These are phyloP conservation scores for Anacardium occidentale DNA, from an alignment of 345 rosid genomes.

Conservation along the genomic window DNA sequence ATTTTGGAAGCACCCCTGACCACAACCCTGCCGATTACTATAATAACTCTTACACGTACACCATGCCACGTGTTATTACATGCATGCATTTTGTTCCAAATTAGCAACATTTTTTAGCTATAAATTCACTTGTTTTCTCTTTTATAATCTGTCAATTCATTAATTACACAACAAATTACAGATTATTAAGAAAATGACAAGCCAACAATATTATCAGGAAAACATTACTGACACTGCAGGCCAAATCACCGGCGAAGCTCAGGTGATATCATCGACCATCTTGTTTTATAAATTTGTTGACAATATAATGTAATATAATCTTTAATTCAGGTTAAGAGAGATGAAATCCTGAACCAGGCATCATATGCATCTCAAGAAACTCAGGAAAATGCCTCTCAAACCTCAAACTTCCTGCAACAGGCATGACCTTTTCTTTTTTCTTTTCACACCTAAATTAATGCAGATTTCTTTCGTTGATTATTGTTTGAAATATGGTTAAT, in stretches of 20 bases:
- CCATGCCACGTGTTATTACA: neutral
- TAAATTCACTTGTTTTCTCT: neutral
- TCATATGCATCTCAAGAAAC: conserved; percentile 7
- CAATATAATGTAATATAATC: too few relatives aligned
- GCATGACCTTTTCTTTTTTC: neutral
- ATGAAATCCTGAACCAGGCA: conserved; percentile 10
- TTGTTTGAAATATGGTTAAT: too few relatives aligned
- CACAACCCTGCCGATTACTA: neutral
- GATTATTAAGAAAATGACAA: conserved; percentile 13
- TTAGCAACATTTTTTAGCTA: neutral
- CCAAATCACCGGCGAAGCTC: conserved; percentile 14
- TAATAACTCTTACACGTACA: too few relatives aligned
- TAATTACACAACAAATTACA: neutral
- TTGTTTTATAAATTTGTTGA: too few relatives aligned
- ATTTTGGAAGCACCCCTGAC: conserved; percentile 3
- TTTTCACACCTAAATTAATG: neutral
- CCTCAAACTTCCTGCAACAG: conserved; percentile 29
- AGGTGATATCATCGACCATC: conserved; percentile 2
- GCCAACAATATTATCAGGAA: neutral
- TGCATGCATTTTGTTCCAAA: conserved; percentile 6
- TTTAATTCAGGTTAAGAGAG: conserved; percentile 8
- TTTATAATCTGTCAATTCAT: neutral
- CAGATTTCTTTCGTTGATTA: too few relatives aligned
- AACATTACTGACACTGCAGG: neutral
- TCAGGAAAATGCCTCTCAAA: conserved; percentile 12